These are phyloP conservation scores for Harringtonia lauricola DNA, from an alignment of 2,329 filamentous ascomycete genomes.

Conservation along the genomic window DNA sequence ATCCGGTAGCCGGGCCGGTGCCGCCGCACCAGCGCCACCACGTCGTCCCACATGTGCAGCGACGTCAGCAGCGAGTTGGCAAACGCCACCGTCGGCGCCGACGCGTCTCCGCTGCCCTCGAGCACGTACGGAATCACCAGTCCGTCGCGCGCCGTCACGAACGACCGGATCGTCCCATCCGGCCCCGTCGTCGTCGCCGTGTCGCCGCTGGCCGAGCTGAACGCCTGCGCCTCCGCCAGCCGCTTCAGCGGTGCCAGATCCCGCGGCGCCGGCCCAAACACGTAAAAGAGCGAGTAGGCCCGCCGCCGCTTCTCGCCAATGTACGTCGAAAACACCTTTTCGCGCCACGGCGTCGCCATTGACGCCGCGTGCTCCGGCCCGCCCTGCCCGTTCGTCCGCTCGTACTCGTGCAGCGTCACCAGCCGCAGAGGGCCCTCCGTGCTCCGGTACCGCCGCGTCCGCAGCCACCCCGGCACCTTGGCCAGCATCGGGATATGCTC, in stretches of 20 bases:
- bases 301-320: constrained; percentile 47
- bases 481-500: constrained; percentile 64
- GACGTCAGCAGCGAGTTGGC: constrained; percentile 73
- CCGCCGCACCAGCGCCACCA: constrained; percentile 50
- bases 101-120: constrained; percentile 56
- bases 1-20: constrained; percentile 57
- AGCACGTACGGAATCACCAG: constrained; percentile 62
- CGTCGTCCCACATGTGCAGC: constrained; percentile 69
- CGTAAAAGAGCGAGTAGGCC: constrained; percentile 64
- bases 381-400: constrained; percentile 52
- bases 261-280: constrained; percentile 64
- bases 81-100: constrained; percentile 64
- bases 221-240: constrained; percentile 34
- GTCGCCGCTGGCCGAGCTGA: constrained; percentile 40
- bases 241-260: constrained; percentile 49
- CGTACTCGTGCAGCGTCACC: constrained; percentile 63
- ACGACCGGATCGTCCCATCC: constrained; percentile 45
- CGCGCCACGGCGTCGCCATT: constrained; percentile 49
- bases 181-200: constrained; percentile 41
- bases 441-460: constrained; percentile 58
- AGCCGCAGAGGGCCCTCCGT: constrained; percentile 42
- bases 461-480: constrained; percentile 68
- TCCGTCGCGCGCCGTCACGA: constrained; percentile 53
- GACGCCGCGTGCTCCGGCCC: constrained; percentile 54
- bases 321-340: constrained; percentile 46